Conservation (phyloP, 495 filamentous ascomycete species). For the Cetradonia linearis region DNA sequence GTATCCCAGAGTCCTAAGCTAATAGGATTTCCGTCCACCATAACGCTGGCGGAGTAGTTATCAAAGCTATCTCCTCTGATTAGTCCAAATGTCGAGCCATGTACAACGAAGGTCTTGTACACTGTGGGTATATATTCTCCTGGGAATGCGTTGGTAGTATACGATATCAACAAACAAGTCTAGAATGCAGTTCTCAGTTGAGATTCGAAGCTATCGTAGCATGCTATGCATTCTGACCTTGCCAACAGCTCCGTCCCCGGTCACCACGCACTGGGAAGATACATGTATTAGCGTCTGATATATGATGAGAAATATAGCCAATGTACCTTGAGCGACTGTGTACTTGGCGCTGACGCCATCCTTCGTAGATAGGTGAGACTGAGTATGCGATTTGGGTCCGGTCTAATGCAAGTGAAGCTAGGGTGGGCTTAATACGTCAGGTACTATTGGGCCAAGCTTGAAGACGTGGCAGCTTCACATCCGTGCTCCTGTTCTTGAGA, state of each 20-base stretch:
- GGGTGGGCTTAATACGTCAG: not conserved
- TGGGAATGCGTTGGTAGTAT: constrained; percentile 97
- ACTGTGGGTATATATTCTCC: constrained; percentile 99
- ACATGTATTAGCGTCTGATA: constrained; percentile 26
- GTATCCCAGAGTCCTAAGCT: constrained; percentile 98
- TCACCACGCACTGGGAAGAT: constrained; percentile 76
- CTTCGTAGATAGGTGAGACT: not conserved
- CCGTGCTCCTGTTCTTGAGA: not conserved
- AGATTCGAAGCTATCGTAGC: constrained; percentile 6
- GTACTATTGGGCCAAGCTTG: not conserved
- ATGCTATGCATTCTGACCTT: constrained; percentile 52
- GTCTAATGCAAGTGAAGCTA: not conserved
- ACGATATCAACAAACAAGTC: constrained; percentile 99
- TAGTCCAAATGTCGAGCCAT: constrained; percentile 9
- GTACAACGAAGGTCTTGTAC: constrained; percentile 46
- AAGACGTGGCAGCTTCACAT: not conserved
- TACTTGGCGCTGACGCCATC: constrained; percentile 58
- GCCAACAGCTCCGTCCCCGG: constrained; percentile 95
- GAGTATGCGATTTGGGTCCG: not conserved
- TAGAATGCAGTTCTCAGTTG: constrained; percentile 31
- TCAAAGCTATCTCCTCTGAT: constrained; percentile 63
- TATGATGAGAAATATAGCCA: not conserved
- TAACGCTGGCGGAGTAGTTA: constrained; percentile 97
- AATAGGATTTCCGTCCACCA: constrained; percentile 96
- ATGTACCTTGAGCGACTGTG: constrained; percentile 66